Base-by-base conservation (phyloP, 78 protist species). In the Polysphondylium violaceum region DNA sequence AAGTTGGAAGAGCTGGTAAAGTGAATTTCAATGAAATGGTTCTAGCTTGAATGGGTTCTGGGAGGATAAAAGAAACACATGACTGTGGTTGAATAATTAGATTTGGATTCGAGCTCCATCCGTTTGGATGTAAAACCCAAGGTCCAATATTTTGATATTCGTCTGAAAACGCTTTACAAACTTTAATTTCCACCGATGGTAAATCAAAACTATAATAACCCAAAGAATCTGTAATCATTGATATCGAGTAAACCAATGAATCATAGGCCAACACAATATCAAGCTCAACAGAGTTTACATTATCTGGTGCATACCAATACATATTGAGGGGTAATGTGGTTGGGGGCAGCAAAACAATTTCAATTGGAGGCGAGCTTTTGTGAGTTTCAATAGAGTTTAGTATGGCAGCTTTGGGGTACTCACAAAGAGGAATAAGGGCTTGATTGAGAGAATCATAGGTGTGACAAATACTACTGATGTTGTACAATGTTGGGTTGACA, bases 121-220 rank as follows among this genome's bases (percentile, higher is more conserved):
- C 91, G 69, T 83, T 83, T 83, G 91, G 79, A 55, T 83, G 91
- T 7, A 83, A 61, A 59, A 56, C 40, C 91, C 91, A 83, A 41
- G 76, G 36, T 14, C 79, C 91, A 69, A 83, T 23, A 19, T 58
- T 31, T 44, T 83, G 72, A 21, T 55, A 59, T 65, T 21, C n/a
- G 0, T 17, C 21, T 3, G 75, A 27, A 6, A 83, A 43, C 2
- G 77, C 69, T 31, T 69, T 83, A 19, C 68, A 60, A 25, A 36
- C 21, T 5, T 25, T 68, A 3, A 83, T 58, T 27, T 60, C 68
- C 17, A 83, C 67, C 9, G 23, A 19, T 36, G 91, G 91, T 29
- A 83, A 4, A 33, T 67, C 76, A 31, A 69, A 83, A 17, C 69
- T 83, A 43, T 69, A 65, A 43, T 83, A 83, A 7, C 91, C 91